Evolutionary conservation across 148 eudicot species (phyloP).

Genomic region (Nepenthes gracilis): DNA sequence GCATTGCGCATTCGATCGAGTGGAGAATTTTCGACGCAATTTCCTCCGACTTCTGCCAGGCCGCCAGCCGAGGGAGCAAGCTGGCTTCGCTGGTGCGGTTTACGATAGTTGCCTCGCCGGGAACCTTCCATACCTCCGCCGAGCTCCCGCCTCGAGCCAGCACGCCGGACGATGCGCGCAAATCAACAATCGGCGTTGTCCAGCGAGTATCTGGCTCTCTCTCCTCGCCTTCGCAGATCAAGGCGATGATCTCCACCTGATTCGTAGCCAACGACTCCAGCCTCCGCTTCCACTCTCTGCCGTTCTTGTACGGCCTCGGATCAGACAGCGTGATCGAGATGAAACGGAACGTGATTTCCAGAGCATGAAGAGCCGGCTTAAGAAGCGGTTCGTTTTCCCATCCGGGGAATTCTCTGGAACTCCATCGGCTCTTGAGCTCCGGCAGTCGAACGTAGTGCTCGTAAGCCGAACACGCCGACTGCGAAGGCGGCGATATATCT

Average conservation of each 20-base stretch:
- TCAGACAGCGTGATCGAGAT: conserved; percentile 46
- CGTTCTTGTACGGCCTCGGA: conserved; percentile 47
- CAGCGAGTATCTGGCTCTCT: conserved; percentile 16
- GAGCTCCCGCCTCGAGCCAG: conserved; percentile 36
- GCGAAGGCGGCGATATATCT: conserved; percentile 40
- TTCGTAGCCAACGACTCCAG: conserved; percentile 32
- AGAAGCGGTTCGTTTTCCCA: conserved; percentile 53
- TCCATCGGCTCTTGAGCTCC: conserved; percentile 48
- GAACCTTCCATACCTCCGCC: conserved; percentile 49
- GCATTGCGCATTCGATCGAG: conserved; percentile 57
- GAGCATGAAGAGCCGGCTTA: conserved; percentile 51
- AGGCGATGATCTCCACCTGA: conserved; percentile 45
- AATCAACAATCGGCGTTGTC: conserved; percentile 37
- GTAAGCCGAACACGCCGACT: conserved; percentile 45
- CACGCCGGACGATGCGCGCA: conserved; percentile 26
- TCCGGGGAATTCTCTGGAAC: conserved; percentile 28
- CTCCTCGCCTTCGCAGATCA: conserved; percentile 38
- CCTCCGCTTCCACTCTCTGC: conserved; percentile 49
- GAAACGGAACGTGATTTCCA: conserved; percentile 70
- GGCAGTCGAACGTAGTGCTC: conserved; percentile 58
- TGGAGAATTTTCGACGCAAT: conserved; percentile 33
- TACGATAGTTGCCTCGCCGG: conserved; percentile 36
- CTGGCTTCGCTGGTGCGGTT: conserved; percentile 42
- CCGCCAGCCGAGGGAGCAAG: conserved; percentile 47
- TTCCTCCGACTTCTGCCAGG: conserved; percentile 47